Percentiles rank a stretch among this genome's conserved stretches.
Conservation (phyloP, 2,329 filamentous ascomycete genomes). For the Helicocarpus griseus region DNA sequence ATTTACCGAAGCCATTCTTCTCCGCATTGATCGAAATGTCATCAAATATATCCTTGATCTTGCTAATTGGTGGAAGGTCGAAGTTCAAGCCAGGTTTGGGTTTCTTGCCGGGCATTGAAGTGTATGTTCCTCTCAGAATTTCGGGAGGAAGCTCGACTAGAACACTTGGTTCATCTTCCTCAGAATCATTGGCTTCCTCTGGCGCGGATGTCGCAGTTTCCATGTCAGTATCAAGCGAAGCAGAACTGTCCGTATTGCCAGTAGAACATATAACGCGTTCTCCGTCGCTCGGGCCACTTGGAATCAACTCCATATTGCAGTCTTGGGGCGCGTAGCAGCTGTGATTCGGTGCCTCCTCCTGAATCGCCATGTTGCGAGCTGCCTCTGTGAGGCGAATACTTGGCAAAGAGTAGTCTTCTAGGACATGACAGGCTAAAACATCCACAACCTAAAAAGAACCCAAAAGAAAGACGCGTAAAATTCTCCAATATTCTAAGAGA, state of each 20-base stretch:
- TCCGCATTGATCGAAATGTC: conserved; percentile 36
- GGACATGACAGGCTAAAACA: too few relatives aligned
- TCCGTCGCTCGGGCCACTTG: background rate
- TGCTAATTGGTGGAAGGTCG: conserved; percentile 36
- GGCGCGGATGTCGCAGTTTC: background rate
- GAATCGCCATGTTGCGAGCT: background rate
- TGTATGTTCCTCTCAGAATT: conserved; percentile 12
- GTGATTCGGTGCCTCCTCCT: background rate
- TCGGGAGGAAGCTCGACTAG: conserved; percentile 12
- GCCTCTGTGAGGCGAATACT: background rate
- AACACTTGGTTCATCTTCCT: background rate
- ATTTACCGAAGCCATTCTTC: conserved; percentile 23
- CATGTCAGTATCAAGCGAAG: background rate
- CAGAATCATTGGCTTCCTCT: background rate
- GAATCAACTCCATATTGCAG: background rate
- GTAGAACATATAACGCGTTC: background rate
- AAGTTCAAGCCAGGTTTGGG: conserved; percentile 20
- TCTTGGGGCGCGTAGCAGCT: background rate
- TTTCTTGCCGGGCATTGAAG: conserved; percentile 8
- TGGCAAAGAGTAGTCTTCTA: background rate
- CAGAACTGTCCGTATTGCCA: background rate
- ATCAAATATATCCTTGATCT: conserved; percentile 41
- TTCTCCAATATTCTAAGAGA: background rate
- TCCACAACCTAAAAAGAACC: background rate
- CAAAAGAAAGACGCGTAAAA: background rate